Percentiles rank a stretch among this genome's conserved stretches.
phyloP scores from a whole-genome alignment of 306 rosid species.

The Prunus davidiana region DNA sequence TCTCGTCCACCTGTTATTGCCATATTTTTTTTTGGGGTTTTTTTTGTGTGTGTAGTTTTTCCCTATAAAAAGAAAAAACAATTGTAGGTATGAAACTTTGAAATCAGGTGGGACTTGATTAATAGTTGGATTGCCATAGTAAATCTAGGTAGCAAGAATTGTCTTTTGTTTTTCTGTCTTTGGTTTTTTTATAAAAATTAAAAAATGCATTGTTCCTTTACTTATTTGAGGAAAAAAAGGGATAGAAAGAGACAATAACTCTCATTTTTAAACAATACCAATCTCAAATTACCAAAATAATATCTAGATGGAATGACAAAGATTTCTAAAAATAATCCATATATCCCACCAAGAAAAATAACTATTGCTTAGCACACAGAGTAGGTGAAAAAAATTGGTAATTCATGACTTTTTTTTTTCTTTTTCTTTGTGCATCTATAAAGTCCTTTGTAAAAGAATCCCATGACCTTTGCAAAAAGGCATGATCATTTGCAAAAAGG shows the following conservation, averaged over 20 bases:
- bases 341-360: not conserved
- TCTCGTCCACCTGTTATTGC: too few species aligned
- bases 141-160: not conserved
- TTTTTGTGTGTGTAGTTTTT: too few species aligned
- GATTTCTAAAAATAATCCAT: too few species aligned
- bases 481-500: constrained; percentile 6
- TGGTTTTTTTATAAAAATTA: not conserved
- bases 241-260: not conserved
- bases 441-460: not conserved
- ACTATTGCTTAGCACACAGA: too few species aligned
- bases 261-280: not conserved
- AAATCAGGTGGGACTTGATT: too few species aligned
- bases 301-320: not conserved
- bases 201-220: not conserved
- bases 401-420: not conserved
- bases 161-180: not conserved
- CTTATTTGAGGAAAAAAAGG: not conserved
- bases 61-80: too few species aligned
- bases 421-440: too few species aligned
- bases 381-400: not conserved
- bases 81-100: too few species aligned
- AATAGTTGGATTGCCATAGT: not conserved
- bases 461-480: constrained; percentile 11
- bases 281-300: too few species aligned
- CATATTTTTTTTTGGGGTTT: too few species aligned